Base-by-base conservation (phyloP, 73 alveolate genomes). In the Diophrys appendiculata region DNA sequence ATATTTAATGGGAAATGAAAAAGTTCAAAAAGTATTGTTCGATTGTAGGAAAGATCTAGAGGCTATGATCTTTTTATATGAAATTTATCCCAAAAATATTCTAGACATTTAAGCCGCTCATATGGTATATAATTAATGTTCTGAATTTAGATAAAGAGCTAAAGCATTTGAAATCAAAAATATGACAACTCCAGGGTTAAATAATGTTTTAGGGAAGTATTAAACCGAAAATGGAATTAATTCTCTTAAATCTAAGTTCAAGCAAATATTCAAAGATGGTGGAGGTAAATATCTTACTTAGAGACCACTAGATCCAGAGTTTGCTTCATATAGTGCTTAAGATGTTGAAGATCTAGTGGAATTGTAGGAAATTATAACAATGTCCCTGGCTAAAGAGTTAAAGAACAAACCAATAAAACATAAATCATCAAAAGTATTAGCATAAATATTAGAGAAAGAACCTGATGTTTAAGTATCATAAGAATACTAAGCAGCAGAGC, bases 21-120 rank as follows among this genome's bases (percentile, higher is more conserved):
- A 27, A 24, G 73, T 81, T 2, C 65, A 79, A 64, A 81, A 81
- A 68, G 89, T 81, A 22, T 81, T 81, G 73, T 81, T 81, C 33
- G 89, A 81, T 67, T 68, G 89, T 23, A 81, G 76, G 78, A 81
- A 55, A 64, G 89, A 81, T 35, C 14, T 68, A 0, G 89, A 81
- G 43, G 89, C 89, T 2, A 24, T 81, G 79, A 80, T 69, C 60
- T 81, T 72, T 78, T 24, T 81, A 1, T 22, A 69, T 3, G 54
- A 68, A 2, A 72, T 72, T 18, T 70, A 77, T 11, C 43, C 54
- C 1, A 72, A 35, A 25, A 81, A 81, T 56, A 14, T 54, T 33
- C 27, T 33, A 14, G 89, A 81, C 33, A 52, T 72, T 35, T 68
- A 81, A 35, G 89, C 89, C n/a, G 72, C 55, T 0, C 89, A 81